Evolutionary conservation across 345 rosid genomes (phyloP), one percentile per base, ranked within the genome.

Genomic region (Salix exigua): DNA sequence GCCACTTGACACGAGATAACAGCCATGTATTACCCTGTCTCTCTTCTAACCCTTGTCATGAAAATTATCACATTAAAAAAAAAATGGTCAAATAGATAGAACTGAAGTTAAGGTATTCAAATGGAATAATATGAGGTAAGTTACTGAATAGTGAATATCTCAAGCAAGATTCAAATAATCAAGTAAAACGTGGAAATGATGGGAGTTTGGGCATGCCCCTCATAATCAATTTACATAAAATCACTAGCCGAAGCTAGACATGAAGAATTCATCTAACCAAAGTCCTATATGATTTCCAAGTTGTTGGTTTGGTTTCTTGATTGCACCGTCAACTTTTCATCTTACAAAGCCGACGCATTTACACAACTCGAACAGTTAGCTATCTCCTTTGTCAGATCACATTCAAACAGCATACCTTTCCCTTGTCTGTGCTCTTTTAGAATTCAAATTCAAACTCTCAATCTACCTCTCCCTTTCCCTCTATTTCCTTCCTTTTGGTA

Each of bases 311-410:
- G 10, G 50, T 10, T 46, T 74, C 61, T 64, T 64, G 42, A 74
- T 46, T 30, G 67, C 53, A 37, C 5, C 18, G 25, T 30, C 58
- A 18, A 38, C 7, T 7, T 60, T 61, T 71, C 14, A 63, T 50
- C 64, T 77, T 77, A 71, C 75, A 77, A 9, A 61, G 63, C 71
- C 75, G 71, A 53, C 35, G 51, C 26, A 77, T 77, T 50, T 77
- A 71, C 75, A 77, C 70, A 25, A 9, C 31, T 64, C 53, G 37
- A 50, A 63, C 33, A 46, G 63, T 35, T 33, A 48, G 53, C 70
- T 48, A 30, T 30, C 28, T 58, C 62, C 28, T 23, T 9, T 58
- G 6, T 58, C 50, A 44, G 50, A 58, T n/a, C n/a, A 13, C 62
- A 58, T 23, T 58, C 2, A 58, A 58, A 58, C 14, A 58, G 28